Base-by-base conservation (phyloP, 345 rosid genomes). In the Dimocarpus longan region DNA sequence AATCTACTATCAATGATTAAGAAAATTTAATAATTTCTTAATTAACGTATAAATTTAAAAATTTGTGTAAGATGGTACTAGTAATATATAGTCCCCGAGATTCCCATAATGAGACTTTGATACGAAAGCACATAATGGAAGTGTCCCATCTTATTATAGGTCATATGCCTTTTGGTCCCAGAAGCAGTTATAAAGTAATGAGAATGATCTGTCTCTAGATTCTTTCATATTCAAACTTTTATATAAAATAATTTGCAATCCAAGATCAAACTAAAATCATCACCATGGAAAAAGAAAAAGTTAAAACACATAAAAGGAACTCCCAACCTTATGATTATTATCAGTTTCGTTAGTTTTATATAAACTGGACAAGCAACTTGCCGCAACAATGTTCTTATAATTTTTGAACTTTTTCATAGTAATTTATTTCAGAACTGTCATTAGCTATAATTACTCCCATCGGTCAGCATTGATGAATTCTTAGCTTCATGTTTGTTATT, bases 361-460 rank as follows among this genome's bases (percentile, higher is more conserved):
- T 19, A 64, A 64, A 64, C 12, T 64, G 39, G 64, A 59, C 64
- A 18, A 59, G 64, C 64, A 59, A n/a, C 64, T 59, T 59, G 26
- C 6, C 64, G n/a, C 56, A 50, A 11, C 18, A 50, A 50, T 32
- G 19, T 50, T 50, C 15, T 11, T 50, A 50, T 3, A 48, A 12
- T 10, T 48, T 48, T 10, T 48, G 0, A 48, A 48, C 54, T 11
- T 48, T 48, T 48, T 48, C 54, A 48, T 48, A 12, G 5, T 11
- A 50, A 11, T 50, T 50, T 59, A n/a, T 19, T 59, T 18, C 63
- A 18, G 15, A 18, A 59, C 63, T 59, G 24, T 59, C 63, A 19
- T 59, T 59, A n/a, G 63, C 63, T 59, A 59, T 59, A 59, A 59
- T 59, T 18, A 59, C 63, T 59, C 63, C 63, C 63, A 59, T 59